Evolutionary conservation across 2,329 filamentous ascomycete genomes (phyloP).

Genomic region (Colletotrichum noveboracense): DNA sequence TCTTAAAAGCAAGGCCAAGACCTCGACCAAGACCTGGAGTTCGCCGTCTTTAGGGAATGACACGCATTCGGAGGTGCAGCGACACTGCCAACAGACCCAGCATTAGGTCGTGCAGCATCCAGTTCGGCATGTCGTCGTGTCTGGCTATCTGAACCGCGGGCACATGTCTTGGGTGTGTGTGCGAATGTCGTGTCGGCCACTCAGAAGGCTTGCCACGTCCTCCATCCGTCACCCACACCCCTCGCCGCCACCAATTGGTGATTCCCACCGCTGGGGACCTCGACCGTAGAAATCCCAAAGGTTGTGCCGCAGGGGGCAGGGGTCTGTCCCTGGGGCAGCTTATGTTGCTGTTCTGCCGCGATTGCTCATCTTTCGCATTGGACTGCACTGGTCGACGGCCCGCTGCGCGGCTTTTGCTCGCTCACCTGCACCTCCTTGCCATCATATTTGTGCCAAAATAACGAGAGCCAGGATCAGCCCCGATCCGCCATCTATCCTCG

Average conservation of each 20-base stretch:
- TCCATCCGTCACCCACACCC: conserved; percentile 1
- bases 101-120: conserved; percentile 18
- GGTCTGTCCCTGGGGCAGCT: neutral
- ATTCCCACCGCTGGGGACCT: conserved; percentile 9
- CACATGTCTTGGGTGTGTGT: conserved; percentile 16
- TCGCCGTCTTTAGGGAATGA: conserved; percentile 1
- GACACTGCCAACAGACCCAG: neutral
- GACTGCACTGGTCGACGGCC: neutral
- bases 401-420: neutral
- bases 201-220: conserved; percentile 13
- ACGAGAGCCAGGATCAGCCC: neutral
- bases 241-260: conserved; percentile 12
- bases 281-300: conserved; percentile 12
- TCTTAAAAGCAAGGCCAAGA: neutral
- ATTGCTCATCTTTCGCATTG: neutral
- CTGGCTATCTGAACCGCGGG: neutral
- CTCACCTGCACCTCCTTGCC: neutral
- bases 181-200: conserved; percentile 5
- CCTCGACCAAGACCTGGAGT: neutral
- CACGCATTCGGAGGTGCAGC: conserved; percentile 19
- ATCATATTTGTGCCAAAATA: neutral
- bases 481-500: neutral
- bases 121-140: conserved; percentile 19
- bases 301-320: conserved; percentile 12
- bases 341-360: neutral